These are phyloP conservation scores for Wickerhamomyces bovis DNA, from an alignment of 805 yeast species.

Conservation along the genomic window DNA sequence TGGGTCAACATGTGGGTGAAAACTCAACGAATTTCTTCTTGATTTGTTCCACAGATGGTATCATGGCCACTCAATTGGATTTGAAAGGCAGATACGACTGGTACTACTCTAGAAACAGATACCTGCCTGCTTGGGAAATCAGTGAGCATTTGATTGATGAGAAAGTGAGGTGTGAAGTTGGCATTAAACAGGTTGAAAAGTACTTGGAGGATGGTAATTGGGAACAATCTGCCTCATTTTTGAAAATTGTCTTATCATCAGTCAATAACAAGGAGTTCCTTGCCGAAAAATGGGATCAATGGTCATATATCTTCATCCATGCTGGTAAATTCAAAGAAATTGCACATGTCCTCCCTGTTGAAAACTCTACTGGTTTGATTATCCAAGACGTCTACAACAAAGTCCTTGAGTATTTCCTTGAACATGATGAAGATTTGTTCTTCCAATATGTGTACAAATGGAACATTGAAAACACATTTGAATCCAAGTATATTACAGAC, in stretches of 20 bases:
- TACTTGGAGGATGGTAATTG: constrained; percentile 42
- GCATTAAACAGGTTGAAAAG: constrained; percentile 43
- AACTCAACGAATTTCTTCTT: constrained; percentile 49
- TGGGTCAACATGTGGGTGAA: constrained; percentile 46
- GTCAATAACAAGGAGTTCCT: constrained; percentile 21
- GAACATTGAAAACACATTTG: constrained; percentile 32
- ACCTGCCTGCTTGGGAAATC: constrained; percentile 72
- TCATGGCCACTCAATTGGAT: constrained; percentile 66
- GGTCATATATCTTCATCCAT: constrained; percentile 49
- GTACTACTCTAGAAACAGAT: constrained; percentile 52
- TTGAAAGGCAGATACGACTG: constrained; percentile 67
- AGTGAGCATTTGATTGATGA: constrained; percentile 51
- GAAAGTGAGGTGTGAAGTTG: constrained; percentile 49
- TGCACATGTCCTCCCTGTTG: constrained; percentile 50
- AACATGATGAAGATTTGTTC: constrained; percentile 26
- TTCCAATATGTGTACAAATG: constrained; percentile 30
- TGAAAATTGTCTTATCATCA: constrained; percentile 34
- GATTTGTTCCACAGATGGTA: constrained; percentile 76
- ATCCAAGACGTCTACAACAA: constrained; percentile 38
- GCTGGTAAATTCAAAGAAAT: constrained; percentile 40
- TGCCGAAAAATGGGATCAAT: constrained; percentile 54
- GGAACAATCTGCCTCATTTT: constrained; percentile 48
- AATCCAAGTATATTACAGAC: constrained; percentile 41
- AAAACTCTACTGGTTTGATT: constrained; percentile 22
- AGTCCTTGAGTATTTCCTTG: constrained; percentile 29